Evolutionary conservation across 192 early-diverging fungal species (phyloP).

Genomic region (Mortierella alpina): DNA sequence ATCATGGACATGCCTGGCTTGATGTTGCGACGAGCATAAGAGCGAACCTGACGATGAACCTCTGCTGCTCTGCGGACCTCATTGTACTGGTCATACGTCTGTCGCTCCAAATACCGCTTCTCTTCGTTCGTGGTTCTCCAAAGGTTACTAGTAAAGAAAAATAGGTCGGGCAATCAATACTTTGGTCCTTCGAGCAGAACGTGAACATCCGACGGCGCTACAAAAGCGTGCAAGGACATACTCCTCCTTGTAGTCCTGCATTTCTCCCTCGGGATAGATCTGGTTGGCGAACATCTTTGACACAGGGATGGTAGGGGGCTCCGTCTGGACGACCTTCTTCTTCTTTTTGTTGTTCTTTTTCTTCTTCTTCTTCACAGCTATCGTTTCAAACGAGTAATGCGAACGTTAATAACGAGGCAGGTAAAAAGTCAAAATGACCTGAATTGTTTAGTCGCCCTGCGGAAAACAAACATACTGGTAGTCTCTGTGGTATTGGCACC

Average conservation of each 20-base stretch:
- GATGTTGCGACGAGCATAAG: constrained; percentile 81
- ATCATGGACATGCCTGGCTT: constrained; percentile 97
- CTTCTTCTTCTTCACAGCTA: constrained; percentile 69
- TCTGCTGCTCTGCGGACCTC: constrained; percentile 91
- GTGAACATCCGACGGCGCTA: not conserved
- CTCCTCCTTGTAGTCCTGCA: constrained; percentile 89
- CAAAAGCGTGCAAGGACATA: constrained; percentile 32
- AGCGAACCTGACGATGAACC: constrained; percentile 93
- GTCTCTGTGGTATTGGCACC: constrained; percentile 41
- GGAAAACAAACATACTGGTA: constrained; percentile 33
- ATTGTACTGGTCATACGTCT: constrained; percentile 77
- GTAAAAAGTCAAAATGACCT: constrained; percentile 16
- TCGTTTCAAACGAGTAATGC: not conserved
- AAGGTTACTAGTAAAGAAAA: constrained; percentile 69
- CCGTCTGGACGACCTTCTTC: constrained; percentile 67
- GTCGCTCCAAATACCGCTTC: constrained; percentile 84
- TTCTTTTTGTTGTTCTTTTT: constrained; percentile 76
- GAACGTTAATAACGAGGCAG: constrained; percentile 20
- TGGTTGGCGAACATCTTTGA: constrained; percentile 82
- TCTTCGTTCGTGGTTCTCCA: constrained; percentile 94
- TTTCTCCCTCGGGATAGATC: constrained; percentile 86
- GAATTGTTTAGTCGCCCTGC: constrained; percentile 2
- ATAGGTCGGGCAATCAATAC: no score
- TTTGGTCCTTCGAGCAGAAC: no score
- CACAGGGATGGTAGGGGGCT: constrained; percentile 79